These are phyloP conservation scores for Fagopyrum esculentum DNA, from an alignment of 148 eudicot genomes.

Conservation along the genomic window DNA sequence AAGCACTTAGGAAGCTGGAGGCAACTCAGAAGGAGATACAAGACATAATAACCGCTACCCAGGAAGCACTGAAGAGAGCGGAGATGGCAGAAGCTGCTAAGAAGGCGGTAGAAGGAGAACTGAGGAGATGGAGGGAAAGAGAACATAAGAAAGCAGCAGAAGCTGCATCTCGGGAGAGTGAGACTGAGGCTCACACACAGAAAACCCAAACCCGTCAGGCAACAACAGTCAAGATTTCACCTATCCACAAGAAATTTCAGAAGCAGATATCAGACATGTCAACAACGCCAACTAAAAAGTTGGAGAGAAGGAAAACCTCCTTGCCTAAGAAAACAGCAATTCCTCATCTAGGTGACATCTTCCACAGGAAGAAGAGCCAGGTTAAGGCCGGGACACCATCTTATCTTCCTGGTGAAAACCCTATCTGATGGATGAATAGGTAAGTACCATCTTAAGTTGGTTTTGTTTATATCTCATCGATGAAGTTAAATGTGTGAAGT, in stretches of 20 bases:
- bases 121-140: conserved; percentile 69
- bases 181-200: conserved; percentile 4
- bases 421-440: neutral
- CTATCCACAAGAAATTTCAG: conserved; percentile 29
- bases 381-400: conserved; percentile 58
- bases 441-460: neutral
- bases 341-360: conserved; percentile 59
- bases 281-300: conserved; percentile 21
- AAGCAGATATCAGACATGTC: conserved; percentile 32
- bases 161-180: conserved; percentile 54
- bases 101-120: conserved; percentile 89
- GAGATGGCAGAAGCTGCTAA: conserved; percentile 81
- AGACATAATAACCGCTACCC: conserved; percentile 55
- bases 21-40: conserved; percentile 61
- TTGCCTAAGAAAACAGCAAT: conserved; percentile 47
- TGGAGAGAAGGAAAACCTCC: conserved; percentile 43
- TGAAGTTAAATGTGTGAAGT: neutral
- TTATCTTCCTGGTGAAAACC: conserved; percentile 57
- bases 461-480: neutral
- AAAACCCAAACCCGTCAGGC: conserved; percentile 9
- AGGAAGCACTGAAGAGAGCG: conserved; percentile 62
- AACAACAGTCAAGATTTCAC: conserved; percentile 38
- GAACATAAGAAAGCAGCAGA: conserved; percentile 86
- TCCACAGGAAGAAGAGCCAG: conserved; percentile 58
- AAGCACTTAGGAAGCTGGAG: conserved; percentile 62